phyloP scores from a whole-genome alignment of 2,329 filamentous ascomycete genomes.

The Fusarium coffeatum region DNA sequence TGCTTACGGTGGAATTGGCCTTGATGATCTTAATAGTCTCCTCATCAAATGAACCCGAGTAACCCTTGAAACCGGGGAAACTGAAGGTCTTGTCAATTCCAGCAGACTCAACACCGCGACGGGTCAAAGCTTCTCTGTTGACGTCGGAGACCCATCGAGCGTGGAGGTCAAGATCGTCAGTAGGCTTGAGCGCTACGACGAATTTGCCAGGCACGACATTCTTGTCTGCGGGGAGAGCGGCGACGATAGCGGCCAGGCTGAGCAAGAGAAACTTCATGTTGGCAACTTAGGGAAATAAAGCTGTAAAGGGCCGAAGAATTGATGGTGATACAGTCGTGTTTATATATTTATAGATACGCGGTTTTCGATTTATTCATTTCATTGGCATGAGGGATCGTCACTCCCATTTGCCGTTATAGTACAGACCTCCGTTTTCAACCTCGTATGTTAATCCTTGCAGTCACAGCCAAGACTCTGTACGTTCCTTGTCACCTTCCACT shows the following conservation, averaged over 20 bases:
- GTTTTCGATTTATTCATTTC: no score
- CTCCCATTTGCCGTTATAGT: neutral
- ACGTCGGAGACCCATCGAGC: slow-evolving; percentile 4
- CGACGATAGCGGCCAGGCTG: neutral
- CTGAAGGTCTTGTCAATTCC: neutral
- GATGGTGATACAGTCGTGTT: neutral
- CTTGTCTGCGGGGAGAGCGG: neutral
- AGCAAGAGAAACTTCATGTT: neutral
- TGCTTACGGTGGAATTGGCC: slow-evolving; percentile 1
- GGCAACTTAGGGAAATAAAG: accelerated
- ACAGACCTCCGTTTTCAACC: neutral
- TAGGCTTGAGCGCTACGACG: neutral
- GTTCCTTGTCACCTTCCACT: neutral
- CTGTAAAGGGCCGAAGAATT: no score
- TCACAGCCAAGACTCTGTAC: neutral
- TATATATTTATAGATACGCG: neutral
- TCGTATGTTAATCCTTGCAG: neutral
- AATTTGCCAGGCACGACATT: neutral
- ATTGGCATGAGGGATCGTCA: neutral
- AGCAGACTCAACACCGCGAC: neutral
- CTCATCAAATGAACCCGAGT: slow-evolving; percentile 2
- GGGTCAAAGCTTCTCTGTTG: neutral
- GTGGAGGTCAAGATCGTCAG: neutral
- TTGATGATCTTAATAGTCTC: slow-evolving; percentile 8
- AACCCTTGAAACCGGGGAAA: slow-evolving; percentile 10